phyloP scores from a whole-genome alignment of 192 early-diverging fungal species.

The Backusella morwellensis region DNA sequence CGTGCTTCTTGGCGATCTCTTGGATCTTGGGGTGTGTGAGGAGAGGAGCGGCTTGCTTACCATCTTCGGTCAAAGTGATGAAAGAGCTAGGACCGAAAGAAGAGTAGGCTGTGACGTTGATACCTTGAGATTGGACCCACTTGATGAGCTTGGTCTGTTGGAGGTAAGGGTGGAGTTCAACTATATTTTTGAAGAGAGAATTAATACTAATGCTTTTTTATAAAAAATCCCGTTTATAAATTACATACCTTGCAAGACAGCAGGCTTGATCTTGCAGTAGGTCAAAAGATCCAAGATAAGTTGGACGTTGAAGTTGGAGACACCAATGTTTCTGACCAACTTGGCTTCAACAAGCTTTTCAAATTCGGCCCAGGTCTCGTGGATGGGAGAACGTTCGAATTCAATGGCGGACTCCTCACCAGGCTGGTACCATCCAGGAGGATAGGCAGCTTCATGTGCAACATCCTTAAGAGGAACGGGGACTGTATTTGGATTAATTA shows the following conservation, averaged over 20 bases:
- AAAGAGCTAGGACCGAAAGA: constrained; percentile 57
- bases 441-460: constrained; percentile 38
- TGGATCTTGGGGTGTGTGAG: constrained; percentile 46
- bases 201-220: background rate
- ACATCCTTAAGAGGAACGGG: constrained; percentile 50
- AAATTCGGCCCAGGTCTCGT: constrained; percentile 68
- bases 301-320: constrained; percentile 65
- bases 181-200: constrained; percentile 1
- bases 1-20: constrained; percentile 52
- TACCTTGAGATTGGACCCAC: constrained; percentile 51
- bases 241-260: constrained; percentile 54
- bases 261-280: constrained; percentile 61
- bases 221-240: background rate
- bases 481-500: constrained; percentile 7
- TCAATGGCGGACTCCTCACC: constrained; percentile 21
- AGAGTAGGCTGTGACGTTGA: constrained; percentile 73
- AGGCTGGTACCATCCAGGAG: constrained; percentile 44
- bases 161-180: constrained; percentile 74
- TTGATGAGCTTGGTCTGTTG: constrained; percentile 62
- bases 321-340: constrained; percentile 59
- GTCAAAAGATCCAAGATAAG: constrained; percentile 53
- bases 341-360: constrained; percentile 63
- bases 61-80: constrained; percentile 14
- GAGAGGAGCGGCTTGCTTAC: constrained; percentile 39
- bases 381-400: constrained; percentile 44